phyloP scores from a whole-genome alignment of 495 filamentous ascomycete genomes.

The Aspergillus funiculosus region DNA sequence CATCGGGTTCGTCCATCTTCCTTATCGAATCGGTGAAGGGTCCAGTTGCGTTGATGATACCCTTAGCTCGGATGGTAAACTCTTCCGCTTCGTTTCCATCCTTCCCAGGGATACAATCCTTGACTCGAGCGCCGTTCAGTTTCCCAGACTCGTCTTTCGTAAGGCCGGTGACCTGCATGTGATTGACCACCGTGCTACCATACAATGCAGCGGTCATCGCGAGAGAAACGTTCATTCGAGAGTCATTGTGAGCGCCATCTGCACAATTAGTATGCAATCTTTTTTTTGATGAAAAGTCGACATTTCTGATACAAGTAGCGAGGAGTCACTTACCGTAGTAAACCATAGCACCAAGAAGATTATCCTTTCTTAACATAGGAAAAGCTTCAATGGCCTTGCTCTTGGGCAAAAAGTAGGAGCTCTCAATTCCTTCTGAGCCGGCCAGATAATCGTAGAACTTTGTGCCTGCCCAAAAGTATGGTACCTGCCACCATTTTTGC shows the following conservation, averaged over 20 bases:
- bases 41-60: slow-evolving; percentile 94
- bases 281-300: background rate
- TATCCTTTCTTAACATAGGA: slow-evolving; percentile 90
- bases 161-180: slow-evolving; percentile 81
- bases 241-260: slow-evolving; percentile 97
- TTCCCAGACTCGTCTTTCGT: slow-evolving; percentile 74
- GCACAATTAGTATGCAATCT: slow-evolving; percentile 15
- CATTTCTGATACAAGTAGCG: background rate
- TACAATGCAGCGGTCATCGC: slow-evolving; percentile 95
- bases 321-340: slow-evolving; percentile 65
- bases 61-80: slow-evolving; percentile 77
- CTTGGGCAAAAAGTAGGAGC: slow-evolving; percentile 90
- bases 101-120: slow-evolving; percentile 62
- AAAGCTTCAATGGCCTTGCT: slow-evolving; percentile 94
- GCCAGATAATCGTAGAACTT: slow-evolving; percentile 94
- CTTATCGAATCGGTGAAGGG: slow-evolving; percentile 92
- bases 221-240: slow-evolving; percentile 94
- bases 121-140: slow-evolving; percentile 72
- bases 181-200: slow-evolving; percentile 86
- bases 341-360: slow-evolving; percentile 83
- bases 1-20: slow-evolving; percentile 74
- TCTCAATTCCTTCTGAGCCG: slow-evolving; percentile 94
- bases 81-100: slow-evolving; percentile 51
- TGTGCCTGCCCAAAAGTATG: slow-evolving; percentile 95
- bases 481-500: slow-evolving; percentile 94